Base-by-base conservation (phyloP, 805 yeast species). In the Yamadazyma nakazawae region DNA sequence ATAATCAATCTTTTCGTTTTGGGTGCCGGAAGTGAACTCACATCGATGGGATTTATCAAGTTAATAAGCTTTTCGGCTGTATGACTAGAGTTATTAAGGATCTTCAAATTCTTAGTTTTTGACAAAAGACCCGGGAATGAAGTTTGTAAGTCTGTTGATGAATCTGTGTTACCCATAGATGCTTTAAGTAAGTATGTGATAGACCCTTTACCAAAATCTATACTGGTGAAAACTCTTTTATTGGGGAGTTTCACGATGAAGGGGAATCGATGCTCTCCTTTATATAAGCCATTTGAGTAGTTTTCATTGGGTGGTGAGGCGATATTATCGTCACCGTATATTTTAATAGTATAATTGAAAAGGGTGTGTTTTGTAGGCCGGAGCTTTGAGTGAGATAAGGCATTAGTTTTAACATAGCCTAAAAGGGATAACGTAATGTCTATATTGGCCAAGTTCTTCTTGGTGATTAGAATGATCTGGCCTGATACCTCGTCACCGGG, bases 201-300 rank as follows among this genome's bases (percentile, higher is more conserved):
- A 16, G 88, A 78, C n/a, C 97, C 97, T 56, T 82, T 81, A 54
- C 91, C 96, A 56, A 90, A 90, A 53, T 82, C 83, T 21, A 90
- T 77, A 42, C 89, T 81, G 18, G 94, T 85, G 62, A 74, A 84
- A 2, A 88, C 76, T 53, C 85, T 78, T 52, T 79, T 81, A 54
- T 75, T 76, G 0, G 97, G 96, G n/a, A 90, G 72, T 54, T 80
- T 84, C 37, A 90, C 86, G 40, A 85, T 79, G 59, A 90, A 91
- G 17, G 96, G 96, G 60, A 91, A 90, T 31, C 88, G 68, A 64
- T 90, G 97, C 59, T 87, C 92, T 36, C 97, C 97, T 57, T 81
- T 80, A 16, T 81, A 77, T n/a, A 86, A 61, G 0, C 87, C 87
- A 48, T 64, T 70, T 13, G 60, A 42, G 45, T 64, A 63, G 18